Base-by-base conservation (phyloP, 306 rosid genomes). In the Oemleria cerasiformis region DNA sequence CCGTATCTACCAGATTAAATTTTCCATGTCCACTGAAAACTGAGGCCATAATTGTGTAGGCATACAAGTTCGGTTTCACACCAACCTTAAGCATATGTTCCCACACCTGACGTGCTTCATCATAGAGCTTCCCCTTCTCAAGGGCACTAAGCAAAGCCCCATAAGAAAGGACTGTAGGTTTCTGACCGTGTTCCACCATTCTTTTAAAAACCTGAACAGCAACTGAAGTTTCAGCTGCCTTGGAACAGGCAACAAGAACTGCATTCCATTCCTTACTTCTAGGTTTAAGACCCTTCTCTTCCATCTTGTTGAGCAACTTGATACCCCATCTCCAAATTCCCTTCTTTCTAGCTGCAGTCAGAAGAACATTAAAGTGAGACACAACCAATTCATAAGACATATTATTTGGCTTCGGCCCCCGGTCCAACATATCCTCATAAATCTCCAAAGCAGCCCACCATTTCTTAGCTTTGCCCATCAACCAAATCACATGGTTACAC, bases 361-460 rank as follows among this genome's bases (percentile, higher is more conserved):
- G 96, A 73, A 94, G 96, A 77, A 89, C 16, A 75, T 84, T 88
- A 69, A 91, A 94, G 70, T 94, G 96, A 68, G 99, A 89, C 41
- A 86, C 78, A 44, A 91, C 55, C 65, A 94, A 77, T 78, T 94
- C 99, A 70, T 89, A 77, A 2, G 99, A 94, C 86, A 91, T 23
- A 68, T 91, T 89, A 78, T 91, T 94, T 39, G 99, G 97, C 75
- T 80, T 79, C 21, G 99, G 99, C 55, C 99, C 99, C 73, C 80
- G 91, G 83, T 94, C 99, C 81, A 91, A 78, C 75, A 94, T 81
- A 77, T 91, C 96, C 83, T 94, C 97, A 48, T 91, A 91, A 57
- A 94, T 64, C 87, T 88, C 99, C 79, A 94, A 75, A 65, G 99
- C 99, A 47, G 90, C 92, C 99, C 99, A 94, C 97, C 99, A 94